phyloP scores from a whole-genome alignment of 2,329 filamentous ascomycete genomes.

The Teratosphaeria nubilosa region DNA sequence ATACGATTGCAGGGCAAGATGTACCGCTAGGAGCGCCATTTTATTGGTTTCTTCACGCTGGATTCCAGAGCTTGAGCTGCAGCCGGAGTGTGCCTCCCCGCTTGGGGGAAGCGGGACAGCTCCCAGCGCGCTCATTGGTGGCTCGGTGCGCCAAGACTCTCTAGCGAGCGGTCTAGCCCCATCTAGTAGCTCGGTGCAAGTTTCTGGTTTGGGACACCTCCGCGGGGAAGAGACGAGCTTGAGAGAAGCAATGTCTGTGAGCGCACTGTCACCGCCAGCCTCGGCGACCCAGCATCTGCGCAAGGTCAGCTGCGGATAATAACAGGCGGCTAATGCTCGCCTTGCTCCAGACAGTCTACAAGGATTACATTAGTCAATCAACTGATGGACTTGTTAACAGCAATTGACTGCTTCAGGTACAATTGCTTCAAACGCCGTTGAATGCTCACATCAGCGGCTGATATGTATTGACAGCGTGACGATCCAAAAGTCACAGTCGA shows the following conservation, averaged over 20 bases:
- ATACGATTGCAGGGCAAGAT: neutral
- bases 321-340: too few relatives aligned
- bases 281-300: too few relatives aligned
- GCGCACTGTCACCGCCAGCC: neutral
- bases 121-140: neutral
- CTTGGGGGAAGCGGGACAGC: neutral
- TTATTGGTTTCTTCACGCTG: neutral
- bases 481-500: too few relatives aligned
- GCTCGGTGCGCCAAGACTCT: neutral
- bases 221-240: neutral
- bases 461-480: too few relatives aligned
- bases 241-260: too few relatives aligned
- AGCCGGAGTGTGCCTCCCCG: neutral
- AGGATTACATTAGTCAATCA: too few relatives aligned
- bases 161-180: neutral
- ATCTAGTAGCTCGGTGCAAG: neutral
- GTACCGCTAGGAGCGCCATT: neutral
- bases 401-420: too few relatives aligned
- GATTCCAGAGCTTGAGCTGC: neutral
- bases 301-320: too few relatives aligned
- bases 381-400: too few relatives aligned
- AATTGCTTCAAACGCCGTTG: too few relatives aligned
- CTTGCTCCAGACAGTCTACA: too few relatives aligned
- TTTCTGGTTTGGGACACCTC: neutral
- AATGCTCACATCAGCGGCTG: too few relatives aligned